phyloP scores from a whole-genome alignment of 2,329 filamentous ascomycete species.

The Botrytis hyacinthi region DNA sequence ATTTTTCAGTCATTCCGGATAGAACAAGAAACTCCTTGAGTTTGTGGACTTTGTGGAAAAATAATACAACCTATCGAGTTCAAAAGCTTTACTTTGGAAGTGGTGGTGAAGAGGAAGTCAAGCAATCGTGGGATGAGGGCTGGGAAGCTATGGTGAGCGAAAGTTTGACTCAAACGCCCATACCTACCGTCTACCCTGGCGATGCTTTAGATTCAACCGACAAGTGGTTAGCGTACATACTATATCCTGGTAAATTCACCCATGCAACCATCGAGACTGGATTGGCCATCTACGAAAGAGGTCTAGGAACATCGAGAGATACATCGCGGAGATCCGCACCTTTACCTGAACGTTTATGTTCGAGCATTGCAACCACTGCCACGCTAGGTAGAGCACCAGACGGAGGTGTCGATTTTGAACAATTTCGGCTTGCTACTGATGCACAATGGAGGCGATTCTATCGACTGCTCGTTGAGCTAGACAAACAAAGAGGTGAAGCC shows the following conservation, averaged over 20 bases:
- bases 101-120: constrained; percentile 34
- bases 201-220: constrained; percentile 72
- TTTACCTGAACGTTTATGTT: constrained; percentile 73
- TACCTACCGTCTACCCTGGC: constrained; percentile 58
- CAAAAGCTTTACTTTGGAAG: constrained; percentile 68
- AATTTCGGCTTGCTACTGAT: constrained; percentile 71
- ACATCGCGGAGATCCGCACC: constrained; percentile 49
- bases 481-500: constrained; percentile 80
- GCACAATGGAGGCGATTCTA: constrained; percentile 90
- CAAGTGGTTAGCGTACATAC: constrained; percentile 81
- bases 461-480: constrained; percentile 78
- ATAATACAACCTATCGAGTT: constrained; percentile 74
- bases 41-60: constrained; percentile 81
- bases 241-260: constrained; percentile 81
- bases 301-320: constrained; percentile 46
- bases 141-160: constrained; percentile 72
- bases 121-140: constrained; percentile 56
- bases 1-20: constrained; percentile 63
- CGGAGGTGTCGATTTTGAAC: constrained; percentile 69
- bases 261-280: constrained; percentile 79
- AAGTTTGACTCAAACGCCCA: constrained; percentile 49
- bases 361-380: constrained; percentile 67
- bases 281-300: constrained; percentile 75
- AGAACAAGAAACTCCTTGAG: constrained; percentile 52
- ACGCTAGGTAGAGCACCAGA: constrained; percentile 59